These are phyloP conservation scores for Monotropa hypopitys DNA, from an alignment of 179 eudicot genomes.

Conservation along the genomic window DNA sequence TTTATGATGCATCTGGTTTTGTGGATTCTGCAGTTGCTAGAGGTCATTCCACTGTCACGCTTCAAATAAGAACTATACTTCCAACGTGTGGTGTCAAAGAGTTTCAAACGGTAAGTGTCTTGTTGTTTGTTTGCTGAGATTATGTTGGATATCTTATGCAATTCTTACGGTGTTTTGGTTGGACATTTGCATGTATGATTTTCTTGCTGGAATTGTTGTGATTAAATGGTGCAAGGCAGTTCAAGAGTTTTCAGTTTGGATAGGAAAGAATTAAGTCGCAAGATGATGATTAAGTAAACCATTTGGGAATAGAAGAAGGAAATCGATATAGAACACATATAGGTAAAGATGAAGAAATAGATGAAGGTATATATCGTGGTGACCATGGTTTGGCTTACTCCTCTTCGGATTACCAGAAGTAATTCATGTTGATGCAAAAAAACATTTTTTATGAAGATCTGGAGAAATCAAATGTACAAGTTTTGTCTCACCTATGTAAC, in stretches of 20 bases:
- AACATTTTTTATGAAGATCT: neutral
- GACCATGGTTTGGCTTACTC: neutral
- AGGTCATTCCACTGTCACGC: constrained; percentile 2
- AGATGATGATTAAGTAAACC: neutral
- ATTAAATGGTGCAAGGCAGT: neutral
- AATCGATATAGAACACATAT: neutral
- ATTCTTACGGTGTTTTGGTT: neutral
- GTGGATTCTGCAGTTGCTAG: neutral
- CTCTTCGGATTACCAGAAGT: neutral
- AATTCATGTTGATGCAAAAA: neutral
- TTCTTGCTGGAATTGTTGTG: neutral
- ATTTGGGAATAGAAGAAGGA: neutral
- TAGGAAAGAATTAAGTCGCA: neutral
- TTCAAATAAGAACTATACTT: neutral
- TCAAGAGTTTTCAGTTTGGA: neutral
- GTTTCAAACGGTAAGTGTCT: neutral
- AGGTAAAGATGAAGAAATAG: neutral
- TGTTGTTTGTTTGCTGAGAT: neutral
- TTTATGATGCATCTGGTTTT: constrained; percentile 3
- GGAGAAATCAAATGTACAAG: neutral
- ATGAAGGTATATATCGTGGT: neutral
- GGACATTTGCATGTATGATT: neutral
- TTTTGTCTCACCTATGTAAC: too few relatives aligned
- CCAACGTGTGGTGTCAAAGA: neutral
- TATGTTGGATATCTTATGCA: neutral